Percentiles rank a stretch among this genome's conserved stretches.
phyloP scores from a whole-genome alignment of 495 filamentous ascomycete species.

The Tuber indicum region DNA sequence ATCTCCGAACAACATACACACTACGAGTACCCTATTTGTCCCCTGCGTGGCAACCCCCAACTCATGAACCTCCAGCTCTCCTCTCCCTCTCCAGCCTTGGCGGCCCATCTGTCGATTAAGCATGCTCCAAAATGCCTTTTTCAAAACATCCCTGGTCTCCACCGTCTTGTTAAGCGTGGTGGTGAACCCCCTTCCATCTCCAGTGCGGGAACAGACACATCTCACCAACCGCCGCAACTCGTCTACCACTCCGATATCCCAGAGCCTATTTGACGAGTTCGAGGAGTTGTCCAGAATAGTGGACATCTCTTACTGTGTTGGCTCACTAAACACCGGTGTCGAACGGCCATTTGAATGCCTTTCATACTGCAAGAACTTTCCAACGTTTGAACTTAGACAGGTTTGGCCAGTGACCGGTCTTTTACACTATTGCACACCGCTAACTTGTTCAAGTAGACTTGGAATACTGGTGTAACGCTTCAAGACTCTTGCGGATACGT shows the following conservation, averaged over 20 bases:
- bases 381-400: conserved; percentile 65
- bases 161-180: neutral
- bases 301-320: conserved; percentile 92
- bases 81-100: neutral
- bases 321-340: conserved; percentile 64
- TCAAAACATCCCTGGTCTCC: neutral
- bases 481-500: conserved; percentile 93
- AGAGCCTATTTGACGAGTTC: conserved; percentile 66
- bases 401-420: conserved; percentile 42
- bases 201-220: neutral
- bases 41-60: neutral
- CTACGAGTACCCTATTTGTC: neutral
- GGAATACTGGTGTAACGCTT: conserved; percentile 80
- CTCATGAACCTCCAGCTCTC: neutral
- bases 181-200: neutral
- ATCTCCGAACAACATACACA: neutral
- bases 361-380: conserved; percentile 75
- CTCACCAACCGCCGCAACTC: neutral
- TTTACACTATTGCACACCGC: neutral
- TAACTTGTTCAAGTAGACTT: conserved; percentile 52
- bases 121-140: neutral
- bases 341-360: conserved; percentile 73
- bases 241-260: conserved; percentile 47
- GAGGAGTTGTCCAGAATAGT: conserved; percentile 82
- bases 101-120: neutral